Conservation (phyloP, 352 stramenopile species). For the Pythium grandisporangium region DNA sequence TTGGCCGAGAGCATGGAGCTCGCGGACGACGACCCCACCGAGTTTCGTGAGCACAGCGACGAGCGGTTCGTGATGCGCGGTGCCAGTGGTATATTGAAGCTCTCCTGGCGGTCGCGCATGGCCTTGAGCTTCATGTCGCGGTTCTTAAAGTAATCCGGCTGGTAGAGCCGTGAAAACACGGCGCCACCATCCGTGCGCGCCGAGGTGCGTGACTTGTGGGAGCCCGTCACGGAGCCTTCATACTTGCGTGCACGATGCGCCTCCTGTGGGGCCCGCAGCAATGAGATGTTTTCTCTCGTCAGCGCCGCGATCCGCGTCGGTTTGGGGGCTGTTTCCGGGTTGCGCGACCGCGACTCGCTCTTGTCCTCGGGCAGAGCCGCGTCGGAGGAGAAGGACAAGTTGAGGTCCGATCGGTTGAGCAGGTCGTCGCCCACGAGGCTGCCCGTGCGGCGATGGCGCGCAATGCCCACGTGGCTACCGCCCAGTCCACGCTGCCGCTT, state of each 20-base stretch:
- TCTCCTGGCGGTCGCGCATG: constrained; percentile 60
- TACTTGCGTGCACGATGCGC: constrained; percentile 16
- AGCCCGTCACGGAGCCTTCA: constrained; percentile 53
- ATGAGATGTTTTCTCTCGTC: constrained; percentile 73
- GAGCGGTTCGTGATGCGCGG: constrained; percentile 36
- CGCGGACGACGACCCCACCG: constrained; percentile 44
- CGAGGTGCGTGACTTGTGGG: constrained; percentile 64
- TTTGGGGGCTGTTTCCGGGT: too few species aligned
- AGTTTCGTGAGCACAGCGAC: constrained; percentile 59
- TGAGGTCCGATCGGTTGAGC: constrained; percentile 9
- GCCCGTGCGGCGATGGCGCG: too few species aligned
- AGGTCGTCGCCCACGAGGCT: too few species aligned
- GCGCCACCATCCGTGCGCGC: constrained; percentile 68
- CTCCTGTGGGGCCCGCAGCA: constrained; percentile 38
- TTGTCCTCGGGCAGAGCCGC: constrained; percentile 23
- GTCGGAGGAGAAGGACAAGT: constrained; percentile 23
- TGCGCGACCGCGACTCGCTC: constrained; percentile 17
- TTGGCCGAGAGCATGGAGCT: constrained; percentile 61
- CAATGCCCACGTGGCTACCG: too few species aligned
- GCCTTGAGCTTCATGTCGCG: constrained; percentile 58
- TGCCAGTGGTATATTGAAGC: constrained; percentile 46
- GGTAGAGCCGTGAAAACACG: constrained; percentile 77
- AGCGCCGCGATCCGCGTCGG: constrained; percentile 52
- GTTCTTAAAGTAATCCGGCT: constrained; percentile 78
- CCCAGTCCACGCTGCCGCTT: too few species aligned